Evolutionary conservation across 2,329 filamentous ascomycete species (phyloP), one percentile per base, ranked within the genome.

Genomic region (Sporothrix protearum): DNA sequence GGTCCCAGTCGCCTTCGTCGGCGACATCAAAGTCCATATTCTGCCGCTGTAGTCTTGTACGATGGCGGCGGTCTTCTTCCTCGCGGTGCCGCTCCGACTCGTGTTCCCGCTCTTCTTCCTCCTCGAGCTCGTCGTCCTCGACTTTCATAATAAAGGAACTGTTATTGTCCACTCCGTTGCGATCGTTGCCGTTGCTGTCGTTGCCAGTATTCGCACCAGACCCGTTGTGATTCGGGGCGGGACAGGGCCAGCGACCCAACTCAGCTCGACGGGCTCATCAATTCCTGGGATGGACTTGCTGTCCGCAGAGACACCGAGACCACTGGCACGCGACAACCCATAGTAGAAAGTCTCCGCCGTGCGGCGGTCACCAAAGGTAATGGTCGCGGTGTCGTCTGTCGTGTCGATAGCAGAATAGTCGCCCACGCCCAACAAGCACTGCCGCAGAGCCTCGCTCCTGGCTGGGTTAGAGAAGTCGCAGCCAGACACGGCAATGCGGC

Each of bases 321-420:
- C 51, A 6, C 9, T 14, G 28, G 69, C 66, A n/a, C 33, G 61
- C 0, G 69, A 47, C n/a, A 88, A 80, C 36, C 86, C 83, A 76
- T 87, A 87, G 81, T 86, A 87, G 76, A 91, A 90, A 74, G 85
- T 89, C 78, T 95, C 92, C 3, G 91, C 92, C 16, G 90, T 90
- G 77, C 87, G 88, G 71, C 89, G 87, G 76, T 91, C 88, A 71
- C 87, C 88, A 78, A 92, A 92, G 6, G 85, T 86, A 68, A 92
- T 85, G 69, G 85, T 81, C 0, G 88, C 87, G 0, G 80, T 78
- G 1, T 79, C 74, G 0, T 84, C 78, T 2, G 82, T 83, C 3
- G 83, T 81, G 45, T 87, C 83, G 39, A 91, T 85, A 39, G 86
- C 85, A 47, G 85, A 85, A 75, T 89, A 90, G 72, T 90, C 88